These are phyloP conservation scores for Lentinula novae-zelandiae DNA, from an alignment of 1,284 basidiomycete species.

Conservation along the genomic window DNA sequence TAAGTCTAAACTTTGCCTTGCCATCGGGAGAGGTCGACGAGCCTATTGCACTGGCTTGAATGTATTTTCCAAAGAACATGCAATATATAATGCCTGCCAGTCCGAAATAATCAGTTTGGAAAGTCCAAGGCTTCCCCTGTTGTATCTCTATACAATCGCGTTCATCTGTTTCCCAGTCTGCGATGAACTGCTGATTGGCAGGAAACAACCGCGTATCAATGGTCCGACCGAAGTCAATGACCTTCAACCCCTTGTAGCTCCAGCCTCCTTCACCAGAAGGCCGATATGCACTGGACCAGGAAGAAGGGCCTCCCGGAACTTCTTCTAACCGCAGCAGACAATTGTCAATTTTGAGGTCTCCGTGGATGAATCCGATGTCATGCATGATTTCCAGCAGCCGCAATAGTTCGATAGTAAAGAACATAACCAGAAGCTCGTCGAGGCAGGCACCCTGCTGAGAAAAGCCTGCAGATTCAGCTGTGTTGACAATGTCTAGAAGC, in stretches of 20 bases:
- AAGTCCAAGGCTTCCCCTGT: conserved; percentile 83
- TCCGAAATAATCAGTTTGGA: conserved; percentile 94
- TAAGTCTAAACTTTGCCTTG: conserved; percentile 53
- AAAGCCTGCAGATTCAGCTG: conserved; percentile 64
- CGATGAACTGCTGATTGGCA: conserved; percentile 73
- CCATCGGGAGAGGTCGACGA: conserved; percentile 3
- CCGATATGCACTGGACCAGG: conserved; percentile 77
- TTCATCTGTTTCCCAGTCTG: conserved; percentile 86
- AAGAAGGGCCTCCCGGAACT: conserved; percentile 62
- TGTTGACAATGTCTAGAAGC: conserved; percentile 91
- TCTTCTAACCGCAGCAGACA: conserved; percentile 90
- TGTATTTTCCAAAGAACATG: conserved; percentile 95
- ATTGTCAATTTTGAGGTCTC: conserved; percentile 99
- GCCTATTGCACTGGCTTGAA: conserved; percentile 61
- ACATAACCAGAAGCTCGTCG: conserved; percentile 93
- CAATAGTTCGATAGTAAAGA: conserved; percentile 92
- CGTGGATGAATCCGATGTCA: conserved; percentile 83
- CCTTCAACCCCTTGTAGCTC: conserved; percentile 81
- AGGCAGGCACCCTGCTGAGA: conserved; percentile 79
- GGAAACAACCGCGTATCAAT: conserved; percentile 86
- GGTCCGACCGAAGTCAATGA: conserved; percentile 96
- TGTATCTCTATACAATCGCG: conserved; percentile 91
- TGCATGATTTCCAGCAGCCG: conserved; percentile 85
- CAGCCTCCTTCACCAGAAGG: conserved; percentile 80
- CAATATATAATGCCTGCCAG: conserved; percentile 92